These are phyloP conservation scores for Tinospora cordifolia DNA, from an alignment of 164 flowering plant species.

Conservation along the genomic window DNA sequence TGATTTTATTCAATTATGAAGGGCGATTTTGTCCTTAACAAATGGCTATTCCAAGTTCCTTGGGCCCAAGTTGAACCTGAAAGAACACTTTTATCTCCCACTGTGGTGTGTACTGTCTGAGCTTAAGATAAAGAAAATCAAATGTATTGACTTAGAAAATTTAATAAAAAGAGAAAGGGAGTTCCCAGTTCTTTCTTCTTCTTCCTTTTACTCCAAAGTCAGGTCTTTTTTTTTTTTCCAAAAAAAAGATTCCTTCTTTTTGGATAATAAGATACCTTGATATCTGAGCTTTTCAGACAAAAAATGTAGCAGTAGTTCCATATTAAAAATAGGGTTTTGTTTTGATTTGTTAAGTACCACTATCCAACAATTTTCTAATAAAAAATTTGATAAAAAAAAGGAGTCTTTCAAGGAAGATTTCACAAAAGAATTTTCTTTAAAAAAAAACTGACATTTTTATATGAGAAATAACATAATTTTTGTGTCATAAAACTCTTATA, in stretches of 20 bases:
- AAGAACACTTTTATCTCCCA: neutral
- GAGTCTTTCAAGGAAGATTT: neutral
- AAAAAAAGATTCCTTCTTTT: neutral
- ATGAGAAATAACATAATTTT: too few relatives aligned
- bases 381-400: neutral
- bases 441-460: neutral
- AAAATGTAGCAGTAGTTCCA: neutral
- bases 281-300: neutral
- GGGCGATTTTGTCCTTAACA: slow-evolving; percentile 5
- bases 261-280: neutral
- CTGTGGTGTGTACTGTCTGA: neutral
- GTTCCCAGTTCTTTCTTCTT: neutral
- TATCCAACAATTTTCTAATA: slow-evolving; percentile 1
- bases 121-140: neutral
- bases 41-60: too few relatives aligned
- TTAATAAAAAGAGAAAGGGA: neutral
- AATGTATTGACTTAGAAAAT: neutral
- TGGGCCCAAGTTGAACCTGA: neutral
- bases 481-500: too few relatives aligned
- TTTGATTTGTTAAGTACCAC: slow-evolving; percentile 3
- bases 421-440: slow-evolving; percentile 1
- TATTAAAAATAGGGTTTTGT: neutral
- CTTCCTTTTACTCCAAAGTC: slow-evolving; percentile 1
- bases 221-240: too few relatives aligned
- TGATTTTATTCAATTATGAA: slow-evolving; percentile 1